These are phyloP conservation scores for Nakazawaea holstii DNA, from an alignment of 805 yeast genomes.

Conservation along the genomic window DNA sequence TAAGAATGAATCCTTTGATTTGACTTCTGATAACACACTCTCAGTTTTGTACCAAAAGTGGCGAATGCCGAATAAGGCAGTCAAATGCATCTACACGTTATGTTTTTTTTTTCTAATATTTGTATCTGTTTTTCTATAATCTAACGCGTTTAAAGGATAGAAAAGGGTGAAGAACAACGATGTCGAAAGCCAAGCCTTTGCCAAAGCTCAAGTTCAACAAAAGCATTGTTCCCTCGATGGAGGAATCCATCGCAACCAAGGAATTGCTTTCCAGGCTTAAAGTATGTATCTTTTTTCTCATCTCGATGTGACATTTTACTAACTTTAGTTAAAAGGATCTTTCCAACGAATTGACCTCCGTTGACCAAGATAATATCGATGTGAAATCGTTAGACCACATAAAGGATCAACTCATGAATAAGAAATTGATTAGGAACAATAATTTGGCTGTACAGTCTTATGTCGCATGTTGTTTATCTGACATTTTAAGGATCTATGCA, in stretches of 20 bases:
- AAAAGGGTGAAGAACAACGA: not conserved
- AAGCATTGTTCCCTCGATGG: conserved; percentile 50
- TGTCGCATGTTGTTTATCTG: conserved; percentile 70
- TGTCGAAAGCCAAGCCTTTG: not conserved
- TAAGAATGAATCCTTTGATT: too few species aligned
- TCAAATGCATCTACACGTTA: too few species aligned
- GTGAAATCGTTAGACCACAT: conserved; percentile 37
- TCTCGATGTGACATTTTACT: not conserved
- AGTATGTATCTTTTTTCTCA: conserved; percentile 17
- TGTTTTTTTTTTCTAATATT: too few species aligned
- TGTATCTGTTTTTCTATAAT: not conserved
- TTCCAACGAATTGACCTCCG: conserved; percentile 55
- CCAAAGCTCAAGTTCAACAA: conserved; percentile 29
- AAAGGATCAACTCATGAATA: conserved; percentile 48
- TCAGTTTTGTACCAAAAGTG: too few species aligned
- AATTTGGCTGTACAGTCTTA: conserved; percentile 67
- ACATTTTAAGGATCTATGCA: conserved; percentile 71
- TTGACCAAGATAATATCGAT: conserved; percentile 58
- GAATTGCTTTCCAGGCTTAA: conserved; percentile 56
- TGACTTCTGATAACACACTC: too few species aligned
- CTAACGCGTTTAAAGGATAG: not conserved
- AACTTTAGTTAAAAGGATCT: conserved; percentile 28
- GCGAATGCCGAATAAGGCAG: too few species aligned
- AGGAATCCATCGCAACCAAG: conserved; percentile 53
- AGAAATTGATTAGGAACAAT: conserved; percentile 52